Percentiles rank a stretch among this genome's conserved stretches.
Evolutionary conservation across 1,284 basidiomycete genomes (phyloP).

Genomic region (Ganoderma multipileum): DNA sequence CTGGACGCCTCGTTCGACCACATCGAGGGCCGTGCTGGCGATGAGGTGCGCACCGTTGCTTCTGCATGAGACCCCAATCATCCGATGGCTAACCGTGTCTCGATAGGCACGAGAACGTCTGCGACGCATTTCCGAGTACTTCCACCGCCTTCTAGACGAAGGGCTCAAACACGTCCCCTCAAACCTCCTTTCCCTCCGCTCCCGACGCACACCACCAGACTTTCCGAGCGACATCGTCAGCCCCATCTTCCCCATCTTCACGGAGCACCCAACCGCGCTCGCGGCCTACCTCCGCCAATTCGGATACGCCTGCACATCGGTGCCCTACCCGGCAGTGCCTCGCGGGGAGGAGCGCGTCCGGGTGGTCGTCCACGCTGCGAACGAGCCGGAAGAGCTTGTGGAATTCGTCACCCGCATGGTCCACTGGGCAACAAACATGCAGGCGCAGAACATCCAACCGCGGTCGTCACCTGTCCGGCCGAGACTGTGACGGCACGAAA

Average conservation of each 20-base stretch:
- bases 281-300: slow-evolving; percentile 63
- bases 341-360: slow-evolving; percentile 68
- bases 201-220: slow-evolving; percentile 14
- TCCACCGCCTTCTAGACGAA: slow-evolving; percentile 16
- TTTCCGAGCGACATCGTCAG: slow-evolving; percentile 23
- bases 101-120: slow-evolving; percentile 5
- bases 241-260: slow-evolving; percentile 87
- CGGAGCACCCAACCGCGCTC: slow-evolving; percentile 69
- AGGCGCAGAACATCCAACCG: background rate
- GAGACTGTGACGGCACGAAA: background rate
- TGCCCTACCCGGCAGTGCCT: slow-evolving; percentile 63
- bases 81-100: background rate
- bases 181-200: slow-evolving; percentile 19
- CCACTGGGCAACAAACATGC: slow-evolving; percentile 30
- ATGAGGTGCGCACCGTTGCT: slow-evolving; percentile 12
- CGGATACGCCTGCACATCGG: slow-evolving; percentile 76
- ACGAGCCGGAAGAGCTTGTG: slow-evolving; percentile 69
- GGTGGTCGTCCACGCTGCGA: slow-evolving; percentile 81
- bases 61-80: background rate
- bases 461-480: background rate
- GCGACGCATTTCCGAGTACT: slow-evolving; percentile 19
- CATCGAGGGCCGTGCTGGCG: slow-evolving; percentile 21
- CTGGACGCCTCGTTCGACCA: slow-evolving; percentile 27
- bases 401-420: slow-evolving; percentile 40
- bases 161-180: slow-evolving; percentile 18